Evolutionary conservation across 768 basidiomycete species (phyloP).

Genomic region (Lentinula boryana): DNA sequence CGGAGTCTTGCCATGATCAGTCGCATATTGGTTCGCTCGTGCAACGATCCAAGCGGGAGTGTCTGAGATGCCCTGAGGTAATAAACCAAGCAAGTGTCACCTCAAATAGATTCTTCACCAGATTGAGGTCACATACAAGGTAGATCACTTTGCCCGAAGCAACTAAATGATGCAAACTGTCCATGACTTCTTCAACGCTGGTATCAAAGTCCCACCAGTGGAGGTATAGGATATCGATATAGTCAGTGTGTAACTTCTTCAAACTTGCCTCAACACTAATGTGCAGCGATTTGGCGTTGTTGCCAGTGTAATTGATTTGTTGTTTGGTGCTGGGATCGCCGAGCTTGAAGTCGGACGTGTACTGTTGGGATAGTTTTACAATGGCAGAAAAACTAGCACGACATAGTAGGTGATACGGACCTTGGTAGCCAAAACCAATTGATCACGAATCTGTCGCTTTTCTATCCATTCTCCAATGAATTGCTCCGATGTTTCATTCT

Average conservation of each 20-base stretch:
- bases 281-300: constrained; percentile 27
- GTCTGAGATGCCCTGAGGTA: constrained; percentile 25
- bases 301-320: constrained; percentile 27
- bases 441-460: constrained; percentile 28
- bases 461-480: constrained; percentile 41
- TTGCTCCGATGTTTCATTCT: constrained; percentile 30
- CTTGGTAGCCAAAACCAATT: constrained; percentile 31
- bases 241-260: constrained; percentile 23
- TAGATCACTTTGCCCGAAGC: constrained; percentile 38
- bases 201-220: constrained; percentile 22
- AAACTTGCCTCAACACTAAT: constrained; percentile 24
- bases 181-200: constrained; percentile 14
- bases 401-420: constrained; percentile 7
- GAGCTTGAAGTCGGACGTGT: constrained; percentile 7
- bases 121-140: constrained; percentile 6
- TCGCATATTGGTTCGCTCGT: constrained; percentile 35
- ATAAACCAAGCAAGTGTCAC: constrained; percentile 12
- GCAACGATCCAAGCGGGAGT: constrained; percentile 35
- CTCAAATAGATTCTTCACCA: not conserved
- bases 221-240: constrained; percentile 17
- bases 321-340: constrained; percentile 5
- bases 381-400: not conserved
- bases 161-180: constrained; percentile 38
- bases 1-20: constrained; percentile 33
- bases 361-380: not conserved